Conservation (phyloP, 1,139 yeast species). For the Sugiyamaella sp. region DNA sequence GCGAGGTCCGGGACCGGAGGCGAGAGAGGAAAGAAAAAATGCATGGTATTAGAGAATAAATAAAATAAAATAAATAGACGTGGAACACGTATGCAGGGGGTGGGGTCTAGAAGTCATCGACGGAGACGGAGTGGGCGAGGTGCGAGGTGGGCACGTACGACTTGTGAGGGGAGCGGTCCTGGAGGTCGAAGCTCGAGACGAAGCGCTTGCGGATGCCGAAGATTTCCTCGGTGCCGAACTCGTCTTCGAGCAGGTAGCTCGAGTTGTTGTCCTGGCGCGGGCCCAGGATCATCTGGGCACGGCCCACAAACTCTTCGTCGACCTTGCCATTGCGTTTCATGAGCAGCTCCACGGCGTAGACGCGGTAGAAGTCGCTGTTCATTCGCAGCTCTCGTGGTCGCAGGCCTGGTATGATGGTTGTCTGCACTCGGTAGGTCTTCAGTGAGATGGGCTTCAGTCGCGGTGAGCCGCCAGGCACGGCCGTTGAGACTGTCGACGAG, state of each 20-base stretch:
- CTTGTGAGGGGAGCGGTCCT: slow-evolving; percentile 17
- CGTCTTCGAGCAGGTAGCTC: slow-evolving; percentile 26
- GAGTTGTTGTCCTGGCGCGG: slow-evolving; percentile 38
- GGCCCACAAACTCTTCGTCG: slow-evolving; percentile 38
- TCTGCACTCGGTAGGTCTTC: slow-evolving; percentile 39
- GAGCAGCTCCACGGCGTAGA: slow-evolving; percentile 42
- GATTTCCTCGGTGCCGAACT: slow-evolving; percentile 31
- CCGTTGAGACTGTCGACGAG: no score
- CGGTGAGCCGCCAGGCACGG: slow-evolving; percentile 15
- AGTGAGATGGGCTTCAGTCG: slow-evolving; percentile 32
- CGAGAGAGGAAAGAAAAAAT: not conserved
- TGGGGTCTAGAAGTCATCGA: slow-evolving; percentile 19
- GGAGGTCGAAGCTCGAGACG: slow-evolving; percentile 28
- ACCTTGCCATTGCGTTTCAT: slow-evolving; percentile 44
- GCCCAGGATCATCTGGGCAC: slow-evolving; percentile 42
- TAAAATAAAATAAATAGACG: slow-evolving; percentile 9
- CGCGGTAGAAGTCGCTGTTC: slow-evolving; percentile 44
- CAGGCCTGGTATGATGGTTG: slow-evolving; percentile 37
- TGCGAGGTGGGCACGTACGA: slow-evolving; percentile 19
- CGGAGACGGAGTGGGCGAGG: slow-evolving; percentile 14
- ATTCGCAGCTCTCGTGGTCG: slow-evolving; percentile 42
- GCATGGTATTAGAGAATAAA: slow-evolving; percentile 11
- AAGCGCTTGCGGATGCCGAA: slow-evolving; percentile 38
- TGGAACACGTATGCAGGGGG: slow-evolving; percentile 3
- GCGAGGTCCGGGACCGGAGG: slow-evolving; percentile 2